Percentiles rank a stretch among this genome's conserved stretches.
phyloP scores from a whole-genome alignment of 139 green algal genomes.

The Edaphochlamys debaryana region DNA sequence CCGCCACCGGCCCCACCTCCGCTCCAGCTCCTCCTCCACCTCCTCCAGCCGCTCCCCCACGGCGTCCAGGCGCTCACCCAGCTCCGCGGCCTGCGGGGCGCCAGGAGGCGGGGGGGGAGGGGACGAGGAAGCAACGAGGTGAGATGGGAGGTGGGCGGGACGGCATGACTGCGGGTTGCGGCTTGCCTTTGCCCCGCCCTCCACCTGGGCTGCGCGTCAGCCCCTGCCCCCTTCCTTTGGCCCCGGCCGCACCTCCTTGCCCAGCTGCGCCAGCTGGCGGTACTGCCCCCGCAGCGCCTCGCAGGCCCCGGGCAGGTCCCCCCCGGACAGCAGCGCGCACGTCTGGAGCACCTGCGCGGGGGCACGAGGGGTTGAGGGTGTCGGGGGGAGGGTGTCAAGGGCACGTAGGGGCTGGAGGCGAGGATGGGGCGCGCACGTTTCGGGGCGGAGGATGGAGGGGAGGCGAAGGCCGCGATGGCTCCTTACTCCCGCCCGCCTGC shows the following conservation, averaged over 20 bases:
- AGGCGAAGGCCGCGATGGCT: too few relatives aligned
- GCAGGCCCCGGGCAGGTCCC: not conserved
- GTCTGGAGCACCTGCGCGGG: not conserved
- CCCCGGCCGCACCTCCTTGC: not conserved
- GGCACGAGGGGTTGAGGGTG: too few relatives aligned
- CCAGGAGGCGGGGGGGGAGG: not conserved
- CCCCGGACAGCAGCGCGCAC: not conserved
- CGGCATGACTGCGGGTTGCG: too few relatives aligned
- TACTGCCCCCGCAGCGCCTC: not conserved
- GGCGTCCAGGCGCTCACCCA: not conserved
- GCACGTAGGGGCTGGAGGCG: too few relatives aligned
- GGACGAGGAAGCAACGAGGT: not conserved
- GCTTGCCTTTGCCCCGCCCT: not conserved
- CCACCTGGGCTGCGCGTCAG: not conserved
- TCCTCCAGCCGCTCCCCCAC: not conserved
- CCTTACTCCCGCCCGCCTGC: too few relatives aligned
- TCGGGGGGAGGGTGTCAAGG: too few relatives aligned
- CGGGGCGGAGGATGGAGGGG: too few relatives aligned
- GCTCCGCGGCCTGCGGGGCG: not conserved
- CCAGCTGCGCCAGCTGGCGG: slow-evolving; percentile 18
- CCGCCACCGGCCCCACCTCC: not conserved
- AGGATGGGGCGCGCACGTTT: too few relatives aligned
- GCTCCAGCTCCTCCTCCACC: not conserved
- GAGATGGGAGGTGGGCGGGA: not conserved
- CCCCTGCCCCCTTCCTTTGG: not conserved